A percentile compares a stretch with the other conserved stretches of the same genome.
Conservation (phyloP, 1,139 yeast species). For the Suhomyces maxii region DNA sequence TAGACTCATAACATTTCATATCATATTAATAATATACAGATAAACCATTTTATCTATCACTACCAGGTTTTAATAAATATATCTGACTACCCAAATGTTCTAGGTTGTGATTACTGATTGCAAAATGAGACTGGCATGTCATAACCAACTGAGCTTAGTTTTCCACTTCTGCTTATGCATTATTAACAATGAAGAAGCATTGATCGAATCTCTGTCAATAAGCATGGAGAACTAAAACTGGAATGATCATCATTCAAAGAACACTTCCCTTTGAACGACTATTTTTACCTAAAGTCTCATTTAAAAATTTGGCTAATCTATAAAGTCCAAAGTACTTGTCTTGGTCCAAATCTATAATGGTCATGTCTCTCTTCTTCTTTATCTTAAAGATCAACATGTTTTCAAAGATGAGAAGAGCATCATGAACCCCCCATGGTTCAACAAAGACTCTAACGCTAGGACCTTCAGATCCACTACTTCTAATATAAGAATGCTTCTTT, state of each 20-base stretch:
- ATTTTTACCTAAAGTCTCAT: slow-evolving; percentile 14
- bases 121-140: no score
- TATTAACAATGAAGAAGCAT: no score
- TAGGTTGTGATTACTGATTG: no score
- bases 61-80: no score
- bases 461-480: slow-evolving; percentile 13
- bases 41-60: no score
- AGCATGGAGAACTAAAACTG: background rate
- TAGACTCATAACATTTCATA: no score
- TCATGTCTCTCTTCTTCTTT: slow-evolving; percentile 6
- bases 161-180: no score
- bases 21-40: no score
- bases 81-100: no score
- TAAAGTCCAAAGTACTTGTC: slow-evolving; percentile 30
- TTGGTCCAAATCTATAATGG: slow-evolving; percentile 9
- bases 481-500: slow-evolving; percentile 20
- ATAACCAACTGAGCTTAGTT: no score
- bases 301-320: slow-evolving; percentile 30
- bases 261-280: background rate
- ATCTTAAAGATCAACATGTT: slow-evolving; percentile 14
- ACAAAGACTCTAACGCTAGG: slow-evolving; percentile 26
- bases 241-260: background rate
- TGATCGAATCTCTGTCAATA: no score
- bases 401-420: slow-evolving; percentile 37
- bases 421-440: slow-evolving; percentile 51